Evolutionary conservation across 2,329 filamentous ascomycete species (phyloP).

Genomic region (Corynespora cassiicola): DNA sequence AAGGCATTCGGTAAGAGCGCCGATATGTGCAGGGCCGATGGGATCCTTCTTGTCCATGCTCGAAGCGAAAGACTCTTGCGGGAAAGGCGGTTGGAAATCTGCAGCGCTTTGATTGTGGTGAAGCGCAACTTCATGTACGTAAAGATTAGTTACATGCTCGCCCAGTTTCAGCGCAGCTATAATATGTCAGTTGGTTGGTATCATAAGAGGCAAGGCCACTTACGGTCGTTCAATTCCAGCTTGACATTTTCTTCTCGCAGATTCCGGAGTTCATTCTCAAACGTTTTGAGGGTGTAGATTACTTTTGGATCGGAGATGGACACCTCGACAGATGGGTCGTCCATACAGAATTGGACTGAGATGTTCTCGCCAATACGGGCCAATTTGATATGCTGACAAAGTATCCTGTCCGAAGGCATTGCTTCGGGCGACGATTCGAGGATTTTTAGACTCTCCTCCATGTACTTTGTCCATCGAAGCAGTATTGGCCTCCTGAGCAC

Average conservation of each 20-base stretch:
- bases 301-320: slow-evolving; percentile 63
- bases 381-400: slow-evolving; percentile 65
- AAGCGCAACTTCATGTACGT: slow-evolving; percentile 58
- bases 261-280: slow-evolving; percentile 58
- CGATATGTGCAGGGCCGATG: slow-evolving; percentile 54
- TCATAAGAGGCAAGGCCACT: no score
- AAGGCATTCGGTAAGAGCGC: slow-evolving; percentile 54
- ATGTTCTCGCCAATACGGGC: slow-evolving; percentile 66
- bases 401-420: slow-evolving; percentile 60
- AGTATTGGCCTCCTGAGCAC: slow-evolving; percentile 65
- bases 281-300: slow-evolving; percentile 60
- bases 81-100: slow-evolving; percentile 54
- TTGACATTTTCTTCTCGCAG: slow-evolving; percentile 43
- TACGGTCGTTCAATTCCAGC: slow-evolving; percentile 44
- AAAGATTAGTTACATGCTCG: slow-evolving; percentile 56
- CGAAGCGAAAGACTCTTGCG: slow-evolving; percentile 47
- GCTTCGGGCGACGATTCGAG: slow-evolving; percentile 64
- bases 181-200: slow-evolving; percentile 1
- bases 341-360: slow-evolving; percentile 63
- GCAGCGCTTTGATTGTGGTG: slow-evolving; percentile 51
- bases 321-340: slow-evolving; percentile 58
- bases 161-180: slow-evolving; percentile 50
- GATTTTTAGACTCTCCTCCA: slow-evolving; percentile 66
- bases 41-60: slow-evolving; percentile 48
- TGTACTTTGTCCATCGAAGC: slow-evolving; percentile 67